Evolutionary conservation across 805 yeast genomes (phyloP), one percentile per base, ranked within the genome.

Genomic region (Myxozyma udenii): DNA sequence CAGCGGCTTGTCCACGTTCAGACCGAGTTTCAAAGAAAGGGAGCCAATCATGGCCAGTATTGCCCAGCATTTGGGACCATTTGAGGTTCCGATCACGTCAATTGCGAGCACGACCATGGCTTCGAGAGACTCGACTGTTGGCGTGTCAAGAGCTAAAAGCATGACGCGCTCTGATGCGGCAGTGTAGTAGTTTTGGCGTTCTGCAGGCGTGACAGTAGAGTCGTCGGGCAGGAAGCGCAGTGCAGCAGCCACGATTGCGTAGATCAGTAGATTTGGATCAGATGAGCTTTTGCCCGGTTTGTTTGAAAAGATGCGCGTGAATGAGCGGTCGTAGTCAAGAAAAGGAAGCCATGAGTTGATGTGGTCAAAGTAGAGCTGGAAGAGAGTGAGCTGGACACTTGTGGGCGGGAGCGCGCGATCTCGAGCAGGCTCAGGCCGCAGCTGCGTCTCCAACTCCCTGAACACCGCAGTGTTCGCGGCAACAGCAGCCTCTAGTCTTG

Each of bases 281-380:
- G 9, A 14, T 28, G 9, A 14, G 14, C 9, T 14, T 28, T 28
- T 28, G 9, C 12, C 9, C 9, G 9, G 12, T 28, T 9, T 28
- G 33, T 28, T 18, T 1, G 42, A 24, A 14, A 39, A 43, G 28
- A 53, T 32, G 23, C 35, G 30, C 12, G 46, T 16, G 37, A 51
- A 46, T 16, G 61, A 37, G 7, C 44, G 32, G 14, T 46, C 48
- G 14, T 53, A 48, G 40, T 87, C 95, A 50, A 87, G 67, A 14
- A 87, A 83, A 0, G 95, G 95, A 66, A 85, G 85, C 11, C 85
- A 81, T 0, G 95, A 93, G 65, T 87, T 95, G 22, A 87, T 78
- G 11, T 84, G 77, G 51, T 85, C 76, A 68, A 87, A 87, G 62
- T 85, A 87, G 16, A 86, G 73, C 57, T 85, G 85, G 33, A 87